phyloP scores from a whole-genome alignment of 129 eudicot genomes.

The Heracleum sosnowskyi region DNA sequence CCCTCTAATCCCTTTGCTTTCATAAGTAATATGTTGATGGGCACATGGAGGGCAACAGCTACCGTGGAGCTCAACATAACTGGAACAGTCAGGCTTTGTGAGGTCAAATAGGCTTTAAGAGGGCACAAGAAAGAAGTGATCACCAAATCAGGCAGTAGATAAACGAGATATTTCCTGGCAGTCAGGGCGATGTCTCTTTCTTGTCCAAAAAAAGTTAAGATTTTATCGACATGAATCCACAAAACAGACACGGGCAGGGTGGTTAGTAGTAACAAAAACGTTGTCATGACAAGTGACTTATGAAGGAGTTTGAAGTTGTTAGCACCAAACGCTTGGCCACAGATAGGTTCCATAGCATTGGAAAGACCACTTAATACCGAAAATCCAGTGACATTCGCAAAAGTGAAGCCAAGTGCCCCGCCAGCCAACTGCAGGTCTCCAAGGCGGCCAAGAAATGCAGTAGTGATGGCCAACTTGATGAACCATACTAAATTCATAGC shows the following conservation, averaged over 20 bases:
- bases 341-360: slow-evolving; percentile 88
- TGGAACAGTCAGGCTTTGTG: slow-evolving; percentile 61
- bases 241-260: slow-evolving; percentile 49
- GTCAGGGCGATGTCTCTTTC: slow-evolving; percentile 43
- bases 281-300: slow-evolving; percentile 67
- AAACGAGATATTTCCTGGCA: slow-evolving; percentile 52
- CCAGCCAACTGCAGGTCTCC: slow-evolving; percentile 87
- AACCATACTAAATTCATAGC: slow-evolving; percentile 81
- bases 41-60: slow-evolving; percentile 55
- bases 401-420: slow-evolving; percentile 69
- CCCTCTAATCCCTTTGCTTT: slow-evolving; percentile 62
- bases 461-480: slow-evolving; percentile 65
- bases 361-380: slow-evolving; percentile 65
- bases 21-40: slow-evolving; percentile 48
- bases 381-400: slow-evolving; percentile 84
- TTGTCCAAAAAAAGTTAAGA: slow-evolving; percentile 65
- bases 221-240: slow-evolving; percentile 73
- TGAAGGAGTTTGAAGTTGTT: slow-evolving; percentile 67
- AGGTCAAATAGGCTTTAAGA: slow-evolving; percentile 64
- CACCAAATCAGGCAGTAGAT: slow-evolving; percentile 68
- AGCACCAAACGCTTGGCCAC: slow-evolving; percentile 97
- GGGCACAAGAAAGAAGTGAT: slow-evolving; percentile 63
- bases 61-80: slow-evolving; percentile 63
- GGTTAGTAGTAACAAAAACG: slow-evolving; percentile 32
- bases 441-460: slow-evolving; percentile 71